Evolutionary conservation across 345 rosid species (phyloP).

Genomic region (Sisymbrium irio): DNA sequence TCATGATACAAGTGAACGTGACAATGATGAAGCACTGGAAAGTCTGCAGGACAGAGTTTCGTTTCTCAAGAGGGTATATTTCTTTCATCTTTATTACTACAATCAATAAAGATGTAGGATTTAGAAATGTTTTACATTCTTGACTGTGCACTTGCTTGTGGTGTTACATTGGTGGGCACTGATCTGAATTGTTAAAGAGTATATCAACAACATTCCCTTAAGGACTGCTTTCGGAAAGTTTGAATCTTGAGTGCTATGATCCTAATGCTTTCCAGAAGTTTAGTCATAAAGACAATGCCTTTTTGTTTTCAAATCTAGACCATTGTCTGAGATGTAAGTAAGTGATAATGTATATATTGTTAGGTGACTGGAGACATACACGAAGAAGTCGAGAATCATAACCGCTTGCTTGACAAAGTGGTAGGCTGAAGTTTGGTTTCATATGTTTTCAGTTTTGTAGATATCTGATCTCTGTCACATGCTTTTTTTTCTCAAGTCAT

Average conservation of each 20-base stretch:
- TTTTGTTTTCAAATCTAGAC: background rate
- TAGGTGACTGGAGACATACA: slow-evolving; percentile 90
- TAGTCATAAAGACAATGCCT: background rate
- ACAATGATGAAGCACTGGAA: slow-evolving; percentile 66
- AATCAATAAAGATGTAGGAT: too few species aligned
- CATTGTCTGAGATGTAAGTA: background rate
- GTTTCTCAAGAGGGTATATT: slow-evolving; percentile 66
- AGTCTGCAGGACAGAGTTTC: slow-evolving; percentile 68
- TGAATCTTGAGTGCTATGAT: background rate
- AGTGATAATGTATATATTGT: slow-evolving; percentile 4
- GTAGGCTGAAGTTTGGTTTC: slow-evolving; percentile 27
- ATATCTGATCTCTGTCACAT: background rate
- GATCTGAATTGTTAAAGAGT: slow-evolving; percentile 1
- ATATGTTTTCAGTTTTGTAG: slow-evolving; percentile 4
- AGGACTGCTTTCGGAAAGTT: too few species aligned
- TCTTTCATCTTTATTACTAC: background rate
- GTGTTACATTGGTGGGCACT: background rate
- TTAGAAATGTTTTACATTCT: too few species aligned
- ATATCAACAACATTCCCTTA: background rate
- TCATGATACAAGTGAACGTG: slow-evolving; percentile 50
- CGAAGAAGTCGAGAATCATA: slow-evolving; percentile 87
- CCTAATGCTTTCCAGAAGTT: background rate
- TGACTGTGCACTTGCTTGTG: background rate
- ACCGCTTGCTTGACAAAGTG: slow-evolving; percentile 74
- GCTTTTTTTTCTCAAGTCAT: background rate